Conservation (phyloP, 2,329 filamentous ascomycete genomes). For the Exophiala aquamarina region DNA sequence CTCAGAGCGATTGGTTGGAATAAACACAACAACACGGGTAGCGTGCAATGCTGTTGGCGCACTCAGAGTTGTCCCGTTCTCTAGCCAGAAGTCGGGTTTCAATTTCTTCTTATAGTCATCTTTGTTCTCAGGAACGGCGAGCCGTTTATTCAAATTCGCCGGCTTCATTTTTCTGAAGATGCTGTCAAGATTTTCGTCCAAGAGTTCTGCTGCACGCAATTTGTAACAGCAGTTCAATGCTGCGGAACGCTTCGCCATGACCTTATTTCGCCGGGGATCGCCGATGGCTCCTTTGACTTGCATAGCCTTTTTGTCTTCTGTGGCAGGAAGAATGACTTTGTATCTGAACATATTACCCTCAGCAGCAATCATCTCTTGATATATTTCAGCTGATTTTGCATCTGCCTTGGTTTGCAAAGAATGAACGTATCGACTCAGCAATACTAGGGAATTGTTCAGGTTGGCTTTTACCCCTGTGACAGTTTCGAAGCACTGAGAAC, state of each 20-base stretch:
- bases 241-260: slow-evolving; percentile 80
- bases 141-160: slow-evolving; percentile 78
- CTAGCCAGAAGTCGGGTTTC: slow-evolving; percentile 75
- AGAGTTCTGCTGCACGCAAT: slow-evolving; percentile 63
- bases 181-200: slow-evolving; percentile 75
- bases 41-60: slow-evolving; percentile 14
- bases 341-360: slow-evolving; percentile 59
- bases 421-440: slow-evolving; percentile 23
- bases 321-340: slow-evolving; percentile 74
- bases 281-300: slow-evolving; percentile 70
- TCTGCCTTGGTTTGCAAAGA: slow-evolving; percentile 45
- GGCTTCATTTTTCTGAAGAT: slow-evolving; percentile 70
- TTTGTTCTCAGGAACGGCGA: slow-evolving; percentile 76
- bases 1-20: slow-evolving; percentile 17
- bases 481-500: slow-evolving; percentile 21
- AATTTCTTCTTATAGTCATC: slow-evolving; percentile 72
- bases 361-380: slow-evolving; percentile 42
- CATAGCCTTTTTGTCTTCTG: slow-evolving; percentile 46
- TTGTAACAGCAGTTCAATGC: slow-evolving; percentile 79
- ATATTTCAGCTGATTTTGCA: slow-evolving; percentile 47
- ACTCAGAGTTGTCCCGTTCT: slow-evolving; percentile 8
- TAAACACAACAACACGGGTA: slow-evolving; percentile 10
- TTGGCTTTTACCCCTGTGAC: slow-evolving; percentile 21
- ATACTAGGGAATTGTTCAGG: slow-evolving; percentile 22
- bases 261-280: slow-evolving; percentile 65